Evolutionary conservation across 805 yeast genomes (phyloP).

Genomic region (Metschnikowia orientalis): DNA sequence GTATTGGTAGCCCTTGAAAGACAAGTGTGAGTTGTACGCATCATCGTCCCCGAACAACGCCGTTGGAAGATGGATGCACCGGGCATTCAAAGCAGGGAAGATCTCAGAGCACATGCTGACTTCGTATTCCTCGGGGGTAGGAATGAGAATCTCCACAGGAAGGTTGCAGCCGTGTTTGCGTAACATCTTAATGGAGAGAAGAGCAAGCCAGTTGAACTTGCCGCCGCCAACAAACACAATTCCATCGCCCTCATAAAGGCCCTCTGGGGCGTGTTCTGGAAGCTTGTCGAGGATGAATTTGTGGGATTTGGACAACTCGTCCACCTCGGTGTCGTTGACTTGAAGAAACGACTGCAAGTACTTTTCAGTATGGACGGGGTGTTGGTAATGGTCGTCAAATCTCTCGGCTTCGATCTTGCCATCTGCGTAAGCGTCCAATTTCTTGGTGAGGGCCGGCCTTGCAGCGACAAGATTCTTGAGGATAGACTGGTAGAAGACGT

Average conservation of each 20-base stretch:
- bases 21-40: slow-evolving; percentile 26
- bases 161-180: slow-evolving; percentile 62
- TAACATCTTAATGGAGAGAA: slow-evolving; percentile 59
- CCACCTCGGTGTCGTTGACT: slow-evolving; percentile 39
- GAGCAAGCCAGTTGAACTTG: slow-evolving; percentile 64
- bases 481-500: slow-evolving; percentile 39
- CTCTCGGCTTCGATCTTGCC: slow-evolving; percentile 19
- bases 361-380: slow-evolving; percentile 45
- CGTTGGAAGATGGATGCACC: slow-evolving; percentile 35
- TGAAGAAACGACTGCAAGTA: slow-evolving; percentile 49
- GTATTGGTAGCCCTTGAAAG: slow-evolving; percentile 41
- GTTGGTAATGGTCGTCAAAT: slow-evolving; percentile 32
- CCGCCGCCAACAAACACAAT: slow-evolving; percentile 80
- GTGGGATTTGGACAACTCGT: slow-evolving; percentile 46
- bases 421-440: slow-evolving; percentile 41
- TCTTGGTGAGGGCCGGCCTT: slow-evolving; percentile 39
- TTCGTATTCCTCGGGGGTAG: slow-evolving; percentile 66
- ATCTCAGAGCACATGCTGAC: slow-evolving; percentile 47
- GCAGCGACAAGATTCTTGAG: slow-evolving; percentile 40
- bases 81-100: slow-evolving; percentile 36
- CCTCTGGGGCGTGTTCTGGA: slow-evolving; percentile 37
- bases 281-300: slow-evolving; percentile 39
- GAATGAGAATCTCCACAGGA: slow-evolving; percentile 82
- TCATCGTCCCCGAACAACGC: slow-evolving; percentile 22
- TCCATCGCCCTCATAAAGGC: slow-evolving; percentile 45